Evolutionary conservation across 108 stramenopile species (phyloP), one percentile per base, ranked within the genome.

Genomic region (Discostella stelligeroides): DNA sequence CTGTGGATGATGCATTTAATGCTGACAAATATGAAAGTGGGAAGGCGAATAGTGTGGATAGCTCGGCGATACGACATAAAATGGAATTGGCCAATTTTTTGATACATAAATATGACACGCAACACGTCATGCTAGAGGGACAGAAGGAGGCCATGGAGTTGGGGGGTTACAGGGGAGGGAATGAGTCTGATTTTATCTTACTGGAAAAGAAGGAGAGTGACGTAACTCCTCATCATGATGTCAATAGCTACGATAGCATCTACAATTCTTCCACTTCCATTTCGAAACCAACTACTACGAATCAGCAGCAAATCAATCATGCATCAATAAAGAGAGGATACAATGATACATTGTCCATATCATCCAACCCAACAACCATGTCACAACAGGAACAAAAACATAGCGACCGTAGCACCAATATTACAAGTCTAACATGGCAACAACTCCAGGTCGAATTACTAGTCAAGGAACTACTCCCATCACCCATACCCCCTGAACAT

Each of bases 1-100:
- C 62, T 10, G 53, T 56, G 20, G 72, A 72, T 57, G 72, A 72
- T 51, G 48, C 55, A 27, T 55, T 54, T 25, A 55, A 72, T 63
- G 41, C 64, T 29, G 39, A 69, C 7, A 40, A 75, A n/a, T 55
- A 68, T 28, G 45, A 67, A 30, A 40, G 45, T 20, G 75, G 53
- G 0, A 28, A 23, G 27, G 25, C 68, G 15, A 63, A 76, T 48
- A 64, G 75, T 49, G 57, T 58, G 1, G 75, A 68, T 1, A 68
- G 68, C 20, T 57, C 62, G 21, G 75, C 75, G 13, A 25, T 70
- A 12, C 68, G 56, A 15, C 75, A 76, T 48, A 76, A 76, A 69
- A 51, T 76, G 47, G 75, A 76, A 24, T 38, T 76, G 41, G 75
- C 75, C 7, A 6, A 76, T 41, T 76, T 50, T 48, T 39, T 76